These are phyloP conservation scores for Penicillium sp. DNA, from an alignment of 2,329 filamentous ascomycete species.

Conservation along the genomic window DNA sequence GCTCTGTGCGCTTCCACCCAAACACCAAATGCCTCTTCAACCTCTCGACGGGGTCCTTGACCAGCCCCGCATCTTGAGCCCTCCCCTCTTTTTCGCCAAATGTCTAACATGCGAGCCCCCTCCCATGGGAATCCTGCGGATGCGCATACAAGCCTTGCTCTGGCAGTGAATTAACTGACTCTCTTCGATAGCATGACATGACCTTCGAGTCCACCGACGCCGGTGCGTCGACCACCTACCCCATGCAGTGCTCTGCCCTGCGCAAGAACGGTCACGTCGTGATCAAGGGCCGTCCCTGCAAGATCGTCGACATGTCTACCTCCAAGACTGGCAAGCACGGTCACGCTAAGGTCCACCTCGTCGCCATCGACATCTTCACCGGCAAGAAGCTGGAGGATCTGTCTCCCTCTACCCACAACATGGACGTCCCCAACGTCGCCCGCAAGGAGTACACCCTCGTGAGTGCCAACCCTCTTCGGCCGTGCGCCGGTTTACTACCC, in stretches of 20 bases:
- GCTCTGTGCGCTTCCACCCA: slow-evolving; percentile 12
- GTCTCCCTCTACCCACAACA: slow-evolving; percentile 84
- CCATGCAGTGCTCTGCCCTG: slow-evolving; percentile 99
- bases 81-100: slow-evolving; percentile 16
- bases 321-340: slow-evolving; percentile 99
- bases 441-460: slow-evolving; percentile 93
- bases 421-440: slow-evolving; percentile 86
- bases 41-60: slow-evolving; percentile 19
- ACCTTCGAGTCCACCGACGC: slow-evolving; percentile 93
- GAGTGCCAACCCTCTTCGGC: slow-evolving; percentile 42
- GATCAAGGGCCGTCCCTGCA: slow-evolving; percentile 98
- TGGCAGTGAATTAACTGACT: slow-evolving; percentile 4
- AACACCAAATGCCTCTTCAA: slow-evolving; percentile 20
- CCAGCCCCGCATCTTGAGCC: slow-evolving; percentile 27
- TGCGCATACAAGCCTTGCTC: not conserved
- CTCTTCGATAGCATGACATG: slow-evolving; percentile 54
- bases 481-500: slow-evolving; percentile 1
- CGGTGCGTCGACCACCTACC: slow-evolving; percentile 88
- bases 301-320: slow-evolving; percentile 99
- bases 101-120: slow-evolving; percentile 10
- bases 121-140: not conserved
- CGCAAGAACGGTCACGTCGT: slow-evolving; percentile 98
- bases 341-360: slow-evolving; percentile 99
- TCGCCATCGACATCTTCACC: slow-evolving; percentile 98
- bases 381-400: slow-evolving; percentile 99